Percentiles rank a stretch among this genome's conserved stretches.
These are phyloP conservation scores for Debaryomyces sp. DNA, from an alignment of 1,139 yeast genomes.

Conservation along the genomic window DNA sequence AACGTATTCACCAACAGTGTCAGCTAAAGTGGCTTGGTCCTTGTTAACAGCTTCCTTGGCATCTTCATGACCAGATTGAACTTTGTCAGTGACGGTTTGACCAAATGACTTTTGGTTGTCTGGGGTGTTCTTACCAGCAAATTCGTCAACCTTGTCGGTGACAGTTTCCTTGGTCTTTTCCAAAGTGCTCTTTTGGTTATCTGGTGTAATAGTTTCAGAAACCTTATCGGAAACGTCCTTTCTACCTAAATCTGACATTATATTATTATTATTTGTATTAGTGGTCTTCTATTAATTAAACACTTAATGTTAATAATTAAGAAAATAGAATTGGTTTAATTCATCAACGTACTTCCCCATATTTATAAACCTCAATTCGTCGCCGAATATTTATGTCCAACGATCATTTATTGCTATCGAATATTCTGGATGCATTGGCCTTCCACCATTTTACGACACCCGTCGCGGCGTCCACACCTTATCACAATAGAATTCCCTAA, in stretches of 20 bases:
- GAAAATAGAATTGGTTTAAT: neutral
- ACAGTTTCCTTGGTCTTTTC: conserved; percentile 74
- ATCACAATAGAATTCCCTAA: conserved; percentile 1
- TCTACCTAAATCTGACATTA: conserved; percentile 80
- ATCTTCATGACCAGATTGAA: conserved; percentile 52
- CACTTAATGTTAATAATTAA: neutral
- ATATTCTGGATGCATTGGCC: neutral
- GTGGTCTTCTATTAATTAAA: neutral
- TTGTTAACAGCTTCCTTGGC: conserved; percentile 39
- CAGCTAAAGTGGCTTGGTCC: conserved; percentile 43
- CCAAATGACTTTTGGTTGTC: conserved; percentile 65
- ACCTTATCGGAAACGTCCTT: conserved; percentile 71
- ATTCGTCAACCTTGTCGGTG: conserved; percentile 66
- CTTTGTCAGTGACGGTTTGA: conserved; percentile 67
- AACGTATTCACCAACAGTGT: conserved; percentile 61
- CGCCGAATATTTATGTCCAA: neutral
- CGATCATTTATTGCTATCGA: conserved; percentile 2
- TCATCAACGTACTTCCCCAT: neutral
- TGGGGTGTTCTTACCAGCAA: conserved; percentile 62
- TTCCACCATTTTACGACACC: neutral
- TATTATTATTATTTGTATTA: neutral
- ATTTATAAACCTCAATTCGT: conserved; percentile 1
- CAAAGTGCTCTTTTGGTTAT: conserved; percentile 62
- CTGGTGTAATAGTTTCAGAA: conserved; percentile 70
- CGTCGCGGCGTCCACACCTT: neutral